Evolutionary conservation across 352 stramenopile species (phyloP).

Genomic region (Pythium aristosporum): DNA sequence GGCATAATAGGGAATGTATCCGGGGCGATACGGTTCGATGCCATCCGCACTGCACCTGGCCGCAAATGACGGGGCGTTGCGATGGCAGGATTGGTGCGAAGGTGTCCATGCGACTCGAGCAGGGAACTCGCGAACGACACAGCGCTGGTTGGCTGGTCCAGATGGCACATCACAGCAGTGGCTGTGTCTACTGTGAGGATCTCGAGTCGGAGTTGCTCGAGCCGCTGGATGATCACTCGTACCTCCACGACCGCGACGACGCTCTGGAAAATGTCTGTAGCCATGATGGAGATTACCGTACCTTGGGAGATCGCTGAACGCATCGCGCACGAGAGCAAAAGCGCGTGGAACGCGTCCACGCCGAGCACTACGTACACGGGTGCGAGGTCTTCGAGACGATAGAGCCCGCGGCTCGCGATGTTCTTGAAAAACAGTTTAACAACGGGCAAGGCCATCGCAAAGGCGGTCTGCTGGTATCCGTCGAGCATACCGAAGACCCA

Average conservation of each 20-base stretch:
- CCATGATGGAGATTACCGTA: neutral
- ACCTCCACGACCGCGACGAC: constrained; percentile 1
- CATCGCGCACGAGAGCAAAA: constrained; percentile 20
- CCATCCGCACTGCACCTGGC: too few relatives aligned
- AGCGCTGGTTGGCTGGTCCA: neutral
- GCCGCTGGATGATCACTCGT: neutral
- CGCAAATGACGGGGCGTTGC: too few relatives aligned
- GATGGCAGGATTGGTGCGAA: too few relatives aligned
- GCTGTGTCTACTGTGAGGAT: neutral
- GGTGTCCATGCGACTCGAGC: neutral
- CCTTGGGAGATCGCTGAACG: neutral
- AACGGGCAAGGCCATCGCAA: constrained; percentile 26
- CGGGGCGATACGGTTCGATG: neutral
- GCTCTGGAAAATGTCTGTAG: constrained; percentile 9
- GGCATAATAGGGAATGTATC: neutral
- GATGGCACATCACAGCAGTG: neutral
- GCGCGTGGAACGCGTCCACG: constrained; percentile 24
- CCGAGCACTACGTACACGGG: constrained; percentile 23
- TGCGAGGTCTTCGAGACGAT: constrained; percentile 26
- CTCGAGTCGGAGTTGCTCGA: neutral
- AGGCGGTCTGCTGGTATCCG: neutral
- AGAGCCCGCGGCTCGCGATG: constrained; percentile 22
- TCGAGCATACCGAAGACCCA: constrained; percentile 15
- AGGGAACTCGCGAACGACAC: neutral
- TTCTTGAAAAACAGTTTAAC: constrained; percentile 30